These are phyloP conservation scores for Durio zibethinus DNA, from an alignment of 345 rosid genomes.

Conservation along the genomic window DNA sequence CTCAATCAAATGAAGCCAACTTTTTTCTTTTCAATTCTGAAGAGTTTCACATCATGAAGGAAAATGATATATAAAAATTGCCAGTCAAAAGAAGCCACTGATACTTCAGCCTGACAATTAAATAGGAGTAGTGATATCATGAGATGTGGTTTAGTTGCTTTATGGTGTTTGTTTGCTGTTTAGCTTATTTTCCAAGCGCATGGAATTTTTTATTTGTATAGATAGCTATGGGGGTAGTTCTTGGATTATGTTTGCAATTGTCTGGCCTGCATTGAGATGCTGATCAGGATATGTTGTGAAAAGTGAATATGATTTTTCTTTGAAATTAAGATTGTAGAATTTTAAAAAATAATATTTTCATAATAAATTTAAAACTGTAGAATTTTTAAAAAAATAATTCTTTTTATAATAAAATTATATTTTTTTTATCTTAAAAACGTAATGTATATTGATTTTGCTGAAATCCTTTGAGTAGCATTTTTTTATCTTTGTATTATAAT, in stretches of 20 bases:
- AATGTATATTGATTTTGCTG: too few relatives aligned
- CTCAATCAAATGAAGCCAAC: background rate
- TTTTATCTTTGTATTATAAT: too few relatives aligned
- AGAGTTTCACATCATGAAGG: too few relatives aligned
- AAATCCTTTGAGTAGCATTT: too few relatives aligned
- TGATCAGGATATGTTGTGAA: background rate
- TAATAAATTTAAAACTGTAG: too few relatives aligned
- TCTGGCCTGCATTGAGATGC: background rate
- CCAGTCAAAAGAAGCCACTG: background rate
- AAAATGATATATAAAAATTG: background rate
- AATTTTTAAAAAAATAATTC: too few relatives aligned
- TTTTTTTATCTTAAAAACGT: too few relatives aligned
- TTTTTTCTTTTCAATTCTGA: background rate
- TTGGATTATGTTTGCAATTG: background rate
- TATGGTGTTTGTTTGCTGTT: background rate
- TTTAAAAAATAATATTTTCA: too few relatives aligned
- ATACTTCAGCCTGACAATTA: background rate
- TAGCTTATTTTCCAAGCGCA: background rate
- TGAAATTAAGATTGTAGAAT: background rate
- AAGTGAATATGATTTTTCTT: background rate
- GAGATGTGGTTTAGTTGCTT: background rate
- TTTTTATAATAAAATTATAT: too few relatives aligned
- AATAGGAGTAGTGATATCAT: background rate
- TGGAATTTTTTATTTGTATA: background rate
- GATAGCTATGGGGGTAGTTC: background rate